Conservation (phyloP, 805 yeast genomes). For the Brettanomyces bruxellensis region DNA sequence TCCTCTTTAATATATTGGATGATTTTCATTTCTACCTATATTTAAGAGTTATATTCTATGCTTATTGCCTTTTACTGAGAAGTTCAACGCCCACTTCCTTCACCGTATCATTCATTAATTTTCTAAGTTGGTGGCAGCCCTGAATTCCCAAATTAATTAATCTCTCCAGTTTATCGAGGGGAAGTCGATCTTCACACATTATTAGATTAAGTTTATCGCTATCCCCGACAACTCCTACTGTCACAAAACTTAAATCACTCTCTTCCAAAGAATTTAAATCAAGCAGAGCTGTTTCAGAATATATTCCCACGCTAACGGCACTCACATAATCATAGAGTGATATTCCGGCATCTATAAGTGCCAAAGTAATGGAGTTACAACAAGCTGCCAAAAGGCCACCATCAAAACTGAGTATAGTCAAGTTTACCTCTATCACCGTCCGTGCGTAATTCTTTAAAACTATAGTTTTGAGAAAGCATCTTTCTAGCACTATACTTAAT, state of each 20-base stretch:
- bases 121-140: constrained; percentile 77
- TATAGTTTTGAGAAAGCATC: constrained; percentile 68
- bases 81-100: constrained; percentile 59
- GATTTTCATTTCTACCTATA: neutral
- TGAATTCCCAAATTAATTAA: constrained; percentile 76
- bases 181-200: constrained; percentile 74
- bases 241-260: constrained; percentile 68
- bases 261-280: constrained; percentile 83
- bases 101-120: constrained; percentile 78
- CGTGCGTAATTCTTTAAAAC: constrained; percentile 71
- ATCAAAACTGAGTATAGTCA: constrained; percentile 80
- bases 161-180: constrained; percentile 69
- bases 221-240: constrained; percentile 79
- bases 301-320: constrained; percentile 70
- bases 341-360: constrained; percentile 90
- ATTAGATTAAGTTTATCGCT: constrained; percentile 71
- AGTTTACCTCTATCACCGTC: constrained; percentile 64
- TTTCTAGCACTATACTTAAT: constrained; percentile 53
- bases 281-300: constrained; percentile 65
- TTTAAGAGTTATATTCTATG: neutral
- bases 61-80: constrained; percentile 17
- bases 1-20: too few species aligned
- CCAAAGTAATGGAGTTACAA: constrained; percentile 80
- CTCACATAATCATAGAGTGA: constrained; percentile 88
- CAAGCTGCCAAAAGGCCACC: constrained; percentile 80